These are phyloP conservation scores for Talaromyces wortmannii DNA, from an alignment of 495 filamentous ascomycete species.

Conservation along the genomic window DNA sequence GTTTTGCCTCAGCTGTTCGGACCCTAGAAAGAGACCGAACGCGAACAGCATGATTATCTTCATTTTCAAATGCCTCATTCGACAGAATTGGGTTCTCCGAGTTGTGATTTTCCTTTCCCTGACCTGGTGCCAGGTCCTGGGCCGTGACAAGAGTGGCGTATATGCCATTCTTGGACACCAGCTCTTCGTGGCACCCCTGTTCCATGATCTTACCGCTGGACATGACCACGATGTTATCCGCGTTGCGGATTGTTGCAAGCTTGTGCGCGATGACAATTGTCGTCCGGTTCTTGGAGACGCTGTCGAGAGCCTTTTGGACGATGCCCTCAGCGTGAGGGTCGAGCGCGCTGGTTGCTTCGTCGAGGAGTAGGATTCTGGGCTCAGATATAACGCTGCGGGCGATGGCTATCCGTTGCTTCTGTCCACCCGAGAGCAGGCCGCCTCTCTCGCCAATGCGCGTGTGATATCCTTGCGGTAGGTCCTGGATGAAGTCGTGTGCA, in stretches of 20 bases:
- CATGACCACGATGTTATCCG: constrained; percentile 96
- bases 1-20: too few relatives aligned
- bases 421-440: constrained; percentile 85
- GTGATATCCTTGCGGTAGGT: constrained; percentile 81
- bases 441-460: constrained; percentile 76
- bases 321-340: constrained; percentile 94
- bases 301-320: constrained; percentile 88
- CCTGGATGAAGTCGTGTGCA: constrained; percentile 81
- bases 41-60: too few relatives aligned
- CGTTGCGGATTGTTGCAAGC: constrained; percentile 86
- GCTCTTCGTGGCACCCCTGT: constrained; percentile 71
- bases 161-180: constrained; percentile 51
- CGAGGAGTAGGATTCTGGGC: constrained; percentile 93
- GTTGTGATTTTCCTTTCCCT: constrained; percentile 46
- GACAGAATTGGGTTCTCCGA: constrained; percentile 13
- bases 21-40: too few relatives aligned
- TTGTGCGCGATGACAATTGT: constrained; percentile 96
- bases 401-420: constrained; percentile 90
- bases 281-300: constrained; percentile 77
- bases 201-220: constrained; percentile 78
- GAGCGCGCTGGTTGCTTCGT: constrained; percentile 89
- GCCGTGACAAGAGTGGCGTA: constrained; percentile 77
- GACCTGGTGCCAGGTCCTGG: constrained; percentile 56
- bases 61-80: constrained; percentile 18
- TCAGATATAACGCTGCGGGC: constrained; percentile 88